Conservation (phyloP, 2,329 filamentous ascomycete genomes). For the Colletotrichum sansevieriae region DNA sequence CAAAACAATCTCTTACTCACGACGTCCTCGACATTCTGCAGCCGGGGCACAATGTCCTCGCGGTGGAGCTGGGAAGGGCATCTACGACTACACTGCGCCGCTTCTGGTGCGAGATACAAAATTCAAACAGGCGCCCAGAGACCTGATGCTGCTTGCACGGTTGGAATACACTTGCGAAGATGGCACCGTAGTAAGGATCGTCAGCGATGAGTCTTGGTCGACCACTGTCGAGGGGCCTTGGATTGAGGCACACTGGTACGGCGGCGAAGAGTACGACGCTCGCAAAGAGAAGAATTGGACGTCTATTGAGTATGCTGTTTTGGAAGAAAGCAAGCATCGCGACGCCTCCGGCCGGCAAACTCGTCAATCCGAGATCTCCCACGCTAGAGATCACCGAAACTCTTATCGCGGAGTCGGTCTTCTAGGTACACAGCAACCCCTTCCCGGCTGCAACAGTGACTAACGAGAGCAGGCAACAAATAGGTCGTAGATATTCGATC, state of each 20-base stretch:
- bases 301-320: background rate
- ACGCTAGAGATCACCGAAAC: constrained; percentile 32
- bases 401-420: constrained; percentile 1
- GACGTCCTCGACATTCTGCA: constrained; percentile 25
- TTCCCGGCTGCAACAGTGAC: background rate
- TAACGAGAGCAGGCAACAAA: background rate
- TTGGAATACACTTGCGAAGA: constrained; percentile 38
- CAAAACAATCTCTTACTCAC: constrained; percentile 40
- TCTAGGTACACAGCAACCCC: background rate
- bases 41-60: constrained; percentile 35
- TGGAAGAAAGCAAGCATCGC: constrained; percentile 26
- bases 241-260: constrained; percentile 37
- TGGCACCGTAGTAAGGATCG: background rate
- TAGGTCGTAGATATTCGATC: constrained; percentile 37
- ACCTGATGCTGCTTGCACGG: constrained; percentile 37
- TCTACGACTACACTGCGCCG: constrained; percentile 32
- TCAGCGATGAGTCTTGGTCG: constrained; percentile 27
- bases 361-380: constrained; percentile 29
- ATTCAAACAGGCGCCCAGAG: constrained; percentile 22
- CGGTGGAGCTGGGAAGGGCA: constrained; percentile 35
- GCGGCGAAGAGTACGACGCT: constrained; percentile 39
- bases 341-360: constrained; percentile 16
- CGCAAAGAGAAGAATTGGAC: constrained; percentile 32
- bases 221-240: constrained; percentile 33
- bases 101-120: constrained; percentile 37